These are phyloP conservation scores for Baeospora myosura DNA, from an alignment of 1,284 basidiomycete genomes.

Conservation along the genomic window DNA sequence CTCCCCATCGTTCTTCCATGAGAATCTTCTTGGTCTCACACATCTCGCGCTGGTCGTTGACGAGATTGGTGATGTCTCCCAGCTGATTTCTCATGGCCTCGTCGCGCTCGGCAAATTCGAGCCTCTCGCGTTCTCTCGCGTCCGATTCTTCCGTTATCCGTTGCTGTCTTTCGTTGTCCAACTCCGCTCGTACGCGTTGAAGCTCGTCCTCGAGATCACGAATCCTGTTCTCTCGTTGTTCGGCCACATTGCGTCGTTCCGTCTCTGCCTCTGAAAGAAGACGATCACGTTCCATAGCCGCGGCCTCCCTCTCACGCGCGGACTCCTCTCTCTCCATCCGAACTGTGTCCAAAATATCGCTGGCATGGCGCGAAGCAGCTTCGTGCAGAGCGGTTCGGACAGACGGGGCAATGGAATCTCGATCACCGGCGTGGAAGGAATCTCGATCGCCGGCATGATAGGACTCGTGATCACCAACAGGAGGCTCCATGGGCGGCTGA, in stretches of 20 bases:
- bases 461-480: slow-evolving; percentile 2
- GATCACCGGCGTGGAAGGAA: slow-evolving; percentile 1
- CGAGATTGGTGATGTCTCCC: slow-evolving; percentile 57
- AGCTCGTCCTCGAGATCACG: slow-evolving; percentile 54
- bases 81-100: slow-evolving; percentile 53
- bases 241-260: slow-evolving; percentile 38
- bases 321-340: slow-evolving; percentile 52
- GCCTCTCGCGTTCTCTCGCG: slow-evolving; percentile 47
- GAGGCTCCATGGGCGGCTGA: slow-evolving; percentile 8
- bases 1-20: slow-evolving; percentile 49
- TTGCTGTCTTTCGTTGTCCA: slow-evolving; percentile 46
- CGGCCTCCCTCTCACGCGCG: slow-evolving; percentile 43
- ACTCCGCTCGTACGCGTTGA: slow-evolving; percentile 35
- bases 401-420: not conserved
- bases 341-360: slow-evolving; percentile 52
- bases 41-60: slow-evolving; percentile 55
- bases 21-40: slow-evolving; percentile 47
- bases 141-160: slow-evolving; percentile 53
- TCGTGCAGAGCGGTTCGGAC: not conserved
- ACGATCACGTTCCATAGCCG: slow-evolving; percentile 43
- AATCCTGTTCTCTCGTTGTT: slow-evolving; percentile 49
- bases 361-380: slow-evolving; percentile 46
- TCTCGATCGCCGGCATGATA: slow-evolving; percentile 3
- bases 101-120: slow-evolving; percentile 50
- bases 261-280: slow-evolving; percentile 39